Percentiles rank a stretch among this genome's conserved stretches.
Conservation (phyloP, 768 basidiomycete species). For the Dioszegia aurantiaca region DNA sequence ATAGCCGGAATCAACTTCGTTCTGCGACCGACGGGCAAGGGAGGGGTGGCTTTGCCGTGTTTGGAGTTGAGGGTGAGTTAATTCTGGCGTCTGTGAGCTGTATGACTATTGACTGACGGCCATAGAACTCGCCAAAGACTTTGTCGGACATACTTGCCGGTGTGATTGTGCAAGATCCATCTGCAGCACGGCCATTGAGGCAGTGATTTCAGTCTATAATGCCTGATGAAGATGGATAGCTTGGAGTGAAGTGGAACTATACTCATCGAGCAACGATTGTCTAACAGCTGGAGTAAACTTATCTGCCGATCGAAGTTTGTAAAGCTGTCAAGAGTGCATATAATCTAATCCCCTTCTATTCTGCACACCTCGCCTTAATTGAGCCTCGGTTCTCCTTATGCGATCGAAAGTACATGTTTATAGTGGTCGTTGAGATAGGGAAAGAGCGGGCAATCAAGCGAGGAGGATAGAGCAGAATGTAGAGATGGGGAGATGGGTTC, state of each 20-base stretch:
- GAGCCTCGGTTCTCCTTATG: conserved; percentile 2
- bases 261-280: too few relatives aligned
- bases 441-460: conserved; percentile 1
- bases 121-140: conserved; percentile 10
- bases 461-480: conserved; percentile 1
- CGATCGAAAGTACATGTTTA: conserved; percentile 7
- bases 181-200: too few relatives aligned
- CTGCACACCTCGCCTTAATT: not conserved
- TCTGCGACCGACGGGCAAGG: not conserved
- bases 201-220: too few relatives aligned
- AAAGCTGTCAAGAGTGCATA: too few relatives aligned
- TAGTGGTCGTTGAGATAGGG: not conserved
- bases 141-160: too few relatives aligned
- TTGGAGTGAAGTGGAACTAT: too few relatives aligned
- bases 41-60: not conserved
- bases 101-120: not conserved
- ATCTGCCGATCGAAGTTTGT: too few relatives aligned
- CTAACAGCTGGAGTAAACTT: too few relatives aligned
- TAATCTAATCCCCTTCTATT: not conserved
- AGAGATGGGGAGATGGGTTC: not conserved
- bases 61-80: conserved; percentile 4
- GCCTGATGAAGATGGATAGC: too few relatives aligned
- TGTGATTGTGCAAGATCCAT: too few relatives aligned
- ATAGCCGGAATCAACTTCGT: conserved; percentile 7
- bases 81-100: not conserved